Base-by-base conservation (phyloP, 768 basidiomycete genomes). In the Lentinula sp. region DNA sequence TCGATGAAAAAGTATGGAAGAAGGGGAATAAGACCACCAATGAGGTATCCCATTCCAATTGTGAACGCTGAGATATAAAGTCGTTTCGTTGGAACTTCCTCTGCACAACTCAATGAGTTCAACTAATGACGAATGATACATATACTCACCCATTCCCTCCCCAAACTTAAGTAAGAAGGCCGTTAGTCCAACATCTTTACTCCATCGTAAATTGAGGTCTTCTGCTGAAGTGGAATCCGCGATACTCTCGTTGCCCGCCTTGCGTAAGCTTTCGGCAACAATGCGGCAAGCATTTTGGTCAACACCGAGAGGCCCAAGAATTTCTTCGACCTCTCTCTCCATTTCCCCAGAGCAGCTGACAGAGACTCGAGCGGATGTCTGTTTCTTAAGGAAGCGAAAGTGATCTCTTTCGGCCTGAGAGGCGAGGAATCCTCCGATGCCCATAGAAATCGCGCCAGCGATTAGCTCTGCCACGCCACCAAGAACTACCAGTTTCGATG, bases 381-480 rank as follows among this genome's bases (percentile, higher is more conserved):
- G 82, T 42, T 83, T 80, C 33, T 80, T 84, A 35, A 90, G 83
- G 74, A 90, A 97, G 50, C 87, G 90, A 71, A 89, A 95, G 73
- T 97, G 91, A 71, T 98, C 96, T 50, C 95, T 88, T 73, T 99
- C 97, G 35, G 96, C 90, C 74, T 99, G 93, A 1, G 95, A 94
- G 2, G 95, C 95, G 53, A 99, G 87, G 81, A 96, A 98, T 18
- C 96, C 96, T 57, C 97, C 97, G 43, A 99, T 91, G 63, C 97
- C 97, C 96, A 99, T 99, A 1, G 91, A 94, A 50, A 98, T 91
- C 12, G 95, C 92, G 6, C 97, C 97, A 1, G 95, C 93, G 61
- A 96, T 93, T 65, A 99, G 87, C 72, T 99, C 97, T 0, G 97
- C 96, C 39, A 97, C 76, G 15, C 97, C 97, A 58, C 94, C 96